Conservation (phyloP, 306 rosid species). For the Malus asiatica region DNA sequence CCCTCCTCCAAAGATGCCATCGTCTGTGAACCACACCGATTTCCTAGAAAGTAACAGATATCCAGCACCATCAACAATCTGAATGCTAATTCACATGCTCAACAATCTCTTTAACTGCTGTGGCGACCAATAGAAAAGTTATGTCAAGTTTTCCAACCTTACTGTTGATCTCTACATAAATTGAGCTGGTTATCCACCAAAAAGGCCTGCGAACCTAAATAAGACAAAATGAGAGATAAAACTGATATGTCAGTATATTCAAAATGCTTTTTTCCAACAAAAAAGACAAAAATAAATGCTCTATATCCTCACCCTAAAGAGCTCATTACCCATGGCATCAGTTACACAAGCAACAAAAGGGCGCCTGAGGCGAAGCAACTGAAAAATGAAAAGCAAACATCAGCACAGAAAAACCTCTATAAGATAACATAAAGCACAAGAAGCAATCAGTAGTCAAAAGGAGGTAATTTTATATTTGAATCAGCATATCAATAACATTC, state of each 20-base stretch:
- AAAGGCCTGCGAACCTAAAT: slow-evolving; percentile 88
- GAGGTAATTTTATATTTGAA: not conserved
- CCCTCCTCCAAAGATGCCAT: slow-evolving; percentile 96
- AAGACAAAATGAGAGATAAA: slow-evolving; percentile 19
- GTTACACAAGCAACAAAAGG: slow-evolving; percentile 87
- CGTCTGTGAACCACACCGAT: slow-evolving; percentile 93
- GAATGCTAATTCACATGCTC: slow-evolving; percentile 12
- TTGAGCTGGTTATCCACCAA: slow-evolving; percentile 99
- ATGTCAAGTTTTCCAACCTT: slow-evolving; percentile 50
- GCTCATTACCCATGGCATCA: slow-evolving; percentile 73
- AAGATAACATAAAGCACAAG: not conserved
- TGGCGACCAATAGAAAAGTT: not conserved
- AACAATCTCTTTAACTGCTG: not conserved
- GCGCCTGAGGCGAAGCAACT: slow-evolving; percentile 80
- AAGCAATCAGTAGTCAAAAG: not conserved
- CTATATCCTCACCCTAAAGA: slow-evolving; percentile 66
- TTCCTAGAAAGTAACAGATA: slow-evolving; percentile 49
- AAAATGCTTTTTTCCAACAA: not conserved
- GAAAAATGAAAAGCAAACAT: slow-evolving; percentile 24
- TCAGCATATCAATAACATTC: not conserved
- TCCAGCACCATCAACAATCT: slow-evolving; percentile 23
- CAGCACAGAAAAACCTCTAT: slow-evolving; percentile 6
- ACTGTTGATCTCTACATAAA: slow-evolving; percentile 85
- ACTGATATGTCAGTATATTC: slow-evolving; percentile 10
- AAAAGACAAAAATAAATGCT: not conserved